Evolutionary conservation across 169 alveolate species (phyloP).

Genomic region (Blepharisma undulans): DNA sequence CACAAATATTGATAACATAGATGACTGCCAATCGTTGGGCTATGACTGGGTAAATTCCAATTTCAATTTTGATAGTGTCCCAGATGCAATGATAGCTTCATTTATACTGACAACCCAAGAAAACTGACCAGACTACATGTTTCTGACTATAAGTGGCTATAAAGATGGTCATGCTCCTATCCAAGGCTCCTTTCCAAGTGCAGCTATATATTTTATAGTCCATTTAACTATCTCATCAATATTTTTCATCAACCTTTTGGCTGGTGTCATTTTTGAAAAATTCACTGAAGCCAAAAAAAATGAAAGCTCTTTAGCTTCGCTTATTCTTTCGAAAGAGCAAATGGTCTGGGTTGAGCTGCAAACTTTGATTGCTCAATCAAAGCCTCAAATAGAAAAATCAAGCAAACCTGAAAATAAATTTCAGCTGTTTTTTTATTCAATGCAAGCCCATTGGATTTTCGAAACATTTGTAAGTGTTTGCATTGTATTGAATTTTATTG

Average conservation of each 20-base stretch:
- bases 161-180: constrained; percentile 61
- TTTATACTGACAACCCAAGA: constrained; percentile 46
- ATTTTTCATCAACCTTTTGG: constrained; percentile 81
- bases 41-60: constrained; percentile 58
- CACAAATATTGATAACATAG: neutral
- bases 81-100: constrained; percentile 49
- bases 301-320: neutral
- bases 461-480: neutral
- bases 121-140: constrained; percentile 39
- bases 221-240: constrained; percentile 74
- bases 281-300: constrained; percentile 45
- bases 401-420: neutral
- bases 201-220: constrained; percentile 60
- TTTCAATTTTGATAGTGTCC: constrained; percentile 61
- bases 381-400: neutral
- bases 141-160: constrained; percentile 47
- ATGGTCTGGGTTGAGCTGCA: constrained; percentile 25
- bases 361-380: constrained; percentile 17
- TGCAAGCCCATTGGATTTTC: neutral
- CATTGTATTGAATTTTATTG: constrained; percentile 17
- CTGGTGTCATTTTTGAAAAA: constrained; percentile 80
- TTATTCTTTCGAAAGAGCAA: constrained; percentile 23
- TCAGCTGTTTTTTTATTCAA: neutral
- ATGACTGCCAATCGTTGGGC: constrained; percentile 38
- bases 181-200: constrained; percentile 48